A percentile compares a stretch with the other conserved stretches of the same genome.
Conservation (phyloP, 2,329 filamentous ascomycete species). For the Pochonia chlamydosporia region DNA sequence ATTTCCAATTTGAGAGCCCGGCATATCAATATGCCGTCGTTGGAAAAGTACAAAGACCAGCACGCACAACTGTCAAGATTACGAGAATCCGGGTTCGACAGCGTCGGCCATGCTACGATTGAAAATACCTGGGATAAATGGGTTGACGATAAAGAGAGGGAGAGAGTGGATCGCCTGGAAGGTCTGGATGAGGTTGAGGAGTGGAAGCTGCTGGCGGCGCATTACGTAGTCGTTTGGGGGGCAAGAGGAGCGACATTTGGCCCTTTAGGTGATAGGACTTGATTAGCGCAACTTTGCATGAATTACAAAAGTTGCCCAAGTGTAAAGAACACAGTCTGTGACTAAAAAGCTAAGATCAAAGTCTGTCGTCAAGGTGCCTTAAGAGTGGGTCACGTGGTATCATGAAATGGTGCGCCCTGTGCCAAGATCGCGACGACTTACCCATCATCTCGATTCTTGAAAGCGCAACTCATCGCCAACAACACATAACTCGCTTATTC, state of each 20-base stretch:
- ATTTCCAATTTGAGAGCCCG: constrained; percentile 78
- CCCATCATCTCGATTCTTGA: too few species aligned
- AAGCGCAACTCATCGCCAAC: not conserved
- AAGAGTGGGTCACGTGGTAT: constrained; percentile 3
- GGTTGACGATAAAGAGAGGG: constrained; percentile 66
- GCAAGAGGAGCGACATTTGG: constrained; percentile 46
- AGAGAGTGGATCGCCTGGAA: constrained; percentile 72
- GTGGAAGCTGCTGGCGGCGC: constrained; percentile 77
- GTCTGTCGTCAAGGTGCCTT: too few species aligned
- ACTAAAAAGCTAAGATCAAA: too few species aligned
- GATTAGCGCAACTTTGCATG: too few species aligned
- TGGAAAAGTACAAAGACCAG: constrained; percentile 65
- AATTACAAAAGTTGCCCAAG: not conserved
- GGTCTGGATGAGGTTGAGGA: constrained; percentile 95
- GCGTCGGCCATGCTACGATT: constrained; percentile 37
- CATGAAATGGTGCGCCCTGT: too few species aligned
- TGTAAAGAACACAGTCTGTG: too few species aligned
- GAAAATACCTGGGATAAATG: constrained; percentile 68
- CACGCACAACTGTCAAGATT: constrained; percentile 64
- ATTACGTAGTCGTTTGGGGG: constrained; percentile 89
- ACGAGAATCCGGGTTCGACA: constrained; percentile 56
- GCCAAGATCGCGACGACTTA: not conserved
- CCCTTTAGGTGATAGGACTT: not conserved
- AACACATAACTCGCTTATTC: not conserved
- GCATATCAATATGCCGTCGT: constrained; percentile 77